Conservation (phyloP, 2,329 filamentous ascomycete genomes). For the Escovopsis sp. region DNA sequence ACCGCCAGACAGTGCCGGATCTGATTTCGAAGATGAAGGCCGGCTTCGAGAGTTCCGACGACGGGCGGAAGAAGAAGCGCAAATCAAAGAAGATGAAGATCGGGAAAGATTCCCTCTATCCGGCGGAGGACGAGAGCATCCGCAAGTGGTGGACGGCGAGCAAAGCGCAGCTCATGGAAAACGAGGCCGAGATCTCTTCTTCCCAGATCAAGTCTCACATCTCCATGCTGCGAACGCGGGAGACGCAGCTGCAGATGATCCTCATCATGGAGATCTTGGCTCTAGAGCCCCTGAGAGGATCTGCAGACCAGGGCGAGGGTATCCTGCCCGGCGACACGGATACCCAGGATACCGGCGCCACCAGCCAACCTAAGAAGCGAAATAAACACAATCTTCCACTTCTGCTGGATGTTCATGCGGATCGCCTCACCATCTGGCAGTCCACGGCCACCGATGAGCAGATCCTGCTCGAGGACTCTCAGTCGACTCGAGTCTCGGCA, state of each 20-base stretch:
- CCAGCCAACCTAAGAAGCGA: constrained; percentile 34
- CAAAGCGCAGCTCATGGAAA: constrained; percentile 35
- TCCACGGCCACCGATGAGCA: constrained; percentile 52
- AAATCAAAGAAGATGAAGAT: constrained; percentile 51
- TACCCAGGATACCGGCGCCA: constrained; percentile 12
- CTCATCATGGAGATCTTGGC: constrained; percentile 64
- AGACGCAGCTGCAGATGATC: constrained; percentile 71
- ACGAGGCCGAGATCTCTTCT: constrained; percentile 31
- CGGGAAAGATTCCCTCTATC: constrained; percentile 55
- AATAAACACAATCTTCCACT: constrained; percentile 49
- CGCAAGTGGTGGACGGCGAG: constrained; percentile 55
- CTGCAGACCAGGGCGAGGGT: constrained; percentile 26
- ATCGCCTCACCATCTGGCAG: constrained; percentile 74
- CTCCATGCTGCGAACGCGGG: constrained; percentile 54
- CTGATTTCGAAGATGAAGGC: constrained; percentile 44
- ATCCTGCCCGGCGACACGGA: constrained; percentile 27
- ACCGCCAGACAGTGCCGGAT: constrained; percentile 52
- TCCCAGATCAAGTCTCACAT: constrained; percentile 46
- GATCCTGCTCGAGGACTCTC: constrained; percentile 34
- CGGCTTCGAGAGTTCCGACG: constrained; percentile 40
- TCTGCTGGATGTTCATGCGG: constrained; percentile 58
- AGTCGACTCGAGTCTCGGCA: constrained; percentile 18
- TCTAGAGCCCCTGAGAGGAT: constrained; percentile 40
- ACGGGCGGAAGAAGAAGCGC: constrained; percentile 29
- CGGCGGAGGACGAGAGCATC: constrained; percentile 48